Conservation (phyloP, 78 protist genomes). For the Dictyostelium firmibasis region DNA sequence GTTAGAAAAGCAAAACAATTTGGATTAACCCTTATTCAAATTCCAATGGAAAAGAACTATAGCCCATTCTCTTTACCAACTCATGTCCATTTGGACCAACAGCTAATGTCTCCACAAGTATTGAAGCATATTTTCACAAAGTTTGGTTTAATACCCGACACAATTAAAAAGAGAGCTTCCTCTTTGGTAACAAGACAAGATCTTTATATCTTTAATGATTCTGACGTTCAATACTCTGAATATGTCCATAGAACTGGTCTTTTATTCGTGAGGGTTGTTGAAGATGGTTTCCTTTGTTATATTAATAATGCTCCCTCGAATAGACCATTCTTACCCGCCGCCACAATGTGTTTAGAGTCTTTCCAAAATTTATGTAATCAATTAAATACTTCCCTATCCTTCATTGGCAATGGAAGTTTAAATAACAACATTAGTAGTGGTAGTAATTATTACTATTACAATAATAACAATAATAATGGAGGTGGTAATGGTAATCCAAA, state of each 20-base stretch:
- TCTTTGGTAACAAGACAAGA: constrained; percentile 38
- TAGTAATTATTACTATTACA: too few species aligned
- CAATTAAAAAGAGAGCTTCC: constrained; percentile 28
- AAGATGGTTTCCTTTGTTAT: constrained; percentile 64
- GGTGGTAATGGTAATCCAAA: constrained; percentile 17
- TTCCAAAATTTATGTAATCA: constrained; percentile 34
- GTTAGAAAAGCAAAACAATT: constrained; percentile 71
- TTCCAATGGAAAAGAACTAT: constrained; percentile 77
- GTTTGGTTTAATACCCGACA: constrained; percentile 44
- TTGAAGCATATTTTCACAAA: constrained; percentile 20
- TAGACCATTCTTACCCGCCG: constrained; percentile 43
- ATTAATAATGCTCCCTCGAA: constrained; percentile 66
- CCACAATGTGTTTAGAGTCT: constrained; percentile 1
- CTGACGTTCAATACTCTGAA: constrained; percentile 40
- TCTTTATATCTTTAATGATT: constrained; percentile 47
- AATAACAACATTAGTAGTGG: constrained; percentile 1
- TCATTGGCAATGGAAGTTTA: not conserved
- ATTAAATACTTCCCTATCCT: not conserved
- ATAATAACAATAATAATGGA: not conserved
- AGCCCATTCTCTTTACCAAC: constrained; percentile 61
- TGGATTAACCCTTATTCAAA: constrained; percentile 71
- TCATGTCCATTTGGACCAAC: constrained; percentile 20
- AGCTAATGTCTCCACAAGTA: constrained; percentile 23
- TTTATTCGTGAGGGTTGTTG: constrained; percentile 57
- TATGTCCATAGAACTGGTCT: constrained; percentile 58